Evolutionary conservation across 306 rosid genomes (phyloP).

Genomic region (Cucurbita moschata): DNA sequence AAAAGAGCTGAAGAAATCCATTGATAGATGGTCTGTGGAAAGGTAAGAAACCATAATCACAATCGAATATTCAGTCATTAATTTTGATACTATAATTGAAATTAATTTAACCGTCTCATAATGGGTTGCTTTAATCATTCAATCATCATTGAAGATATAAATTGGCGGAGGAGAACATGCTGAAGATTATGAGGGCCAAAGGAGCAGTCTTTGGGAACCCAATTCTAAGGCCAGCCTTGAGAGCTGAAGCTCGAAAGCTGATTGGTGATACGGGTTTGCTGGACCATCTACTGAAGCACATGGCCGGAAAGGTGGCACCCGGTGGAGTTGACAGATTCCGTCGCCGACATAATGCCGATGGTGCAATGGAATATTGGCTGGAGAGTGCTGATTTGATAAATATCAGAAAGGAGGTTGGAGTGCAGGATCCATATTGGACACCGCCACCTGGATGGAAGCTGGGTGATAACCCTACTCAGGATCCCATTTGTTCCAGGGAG

Average conservation of each 20-base stretch:
- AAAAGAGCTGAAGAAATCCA: constrained; percentile 22
- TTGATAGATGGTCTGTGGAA: constrained; percentile 42
- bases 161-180: constrained; percentile 62
- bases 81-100: neutral
- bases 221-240: constrained; percentile 53
- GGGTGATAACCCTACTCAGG: constrained; percentile 58
- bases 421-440: constrained; percentile 76
- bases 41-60: constrained; percentile 14
- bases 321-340: constrained; percentile 66
- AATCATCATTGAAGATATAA: constrained; percentile 31
- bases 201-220: constrained; percentile 51
- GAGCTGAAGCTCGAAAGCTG: constrained; percentile 64
- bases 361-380: constrained; percentile 90
- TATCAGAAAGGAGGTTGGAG: constrained; percentile 58
- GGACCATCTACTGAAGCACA: constrained; percentile 84
- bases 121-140: neutral
- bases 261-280: constrained; percentile 88
- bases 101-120: neutral
- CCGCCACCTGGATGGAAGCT: constrained; percentile 78
- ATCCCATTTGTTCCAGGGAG: constrained; percentile 32
- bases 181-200: constrained; percentile 59
- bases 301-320: constrained; percentile 83
- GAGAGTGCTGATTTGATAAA: constrained; percentile 65
- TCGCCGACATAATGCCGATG: constrained; percentile 74
- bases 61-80: neutral